Percentiles rank a stretch among this genome's conserved stretches.
Evolutionary conservation across 2,329 filamentous ascomycete genomes (phyloP).

Genomic region (Alternaria novae-zelandiae): DNA sequence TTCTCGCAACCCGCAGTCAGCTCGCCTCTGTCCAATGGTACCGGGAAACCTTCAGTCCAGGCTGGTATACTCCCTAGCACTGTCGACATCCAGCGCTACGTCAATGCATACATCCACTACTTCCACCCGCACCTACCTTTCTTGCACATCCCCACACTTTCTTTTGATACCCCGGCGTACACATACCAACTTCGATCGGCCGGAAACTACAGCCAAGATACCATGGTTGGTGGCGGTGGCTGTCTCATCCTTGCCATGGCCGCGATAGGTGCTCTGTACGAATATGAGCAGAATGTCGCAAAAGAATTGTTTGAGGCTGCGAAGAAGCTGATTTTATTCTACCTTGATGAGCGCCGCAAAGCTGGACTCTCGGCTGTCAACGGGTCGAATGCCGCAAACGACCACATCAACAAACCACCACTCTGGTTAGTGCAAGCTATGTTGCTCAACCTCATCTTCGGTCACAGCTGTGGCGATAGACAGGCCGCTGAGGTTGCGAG

Average conservation of each 20-base stretch:
- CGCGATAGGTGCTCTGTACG: constrained; percentile 85
- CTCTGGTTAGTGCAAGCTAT: constrained; percentile 97
- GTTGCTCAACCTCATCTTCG: constrained; percentile 94
- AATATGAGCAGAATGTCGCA: constrained; percentile 79
- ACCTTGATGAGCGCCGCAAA: constrained; percentile 88
- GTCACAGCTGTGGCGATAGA: constrained; percentile 92
- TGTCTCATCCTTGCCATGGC: constrained; percentile 89
- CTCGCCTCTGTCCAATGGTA: constrained; percentile 54
- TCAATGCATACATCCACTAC: constrained; percentile 86
- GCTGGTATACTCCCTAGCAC: constrained; percentile 75
- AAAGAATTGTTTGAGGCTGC: constrained; percentile 89
- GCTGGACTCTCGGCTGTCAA: constrained; percentile 73
- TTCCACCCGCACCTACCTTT: constrained; percentile 97
- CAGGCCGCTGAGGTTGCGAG: constrained; percentile 88
- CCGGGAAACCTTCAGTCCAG: constrained; percentile 49
- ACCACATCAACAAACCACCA: constrained; percentile 74
- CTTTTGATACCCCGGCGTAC: constrained; percentile 80
- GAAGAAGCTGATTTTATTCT: constrained; percentile 93
- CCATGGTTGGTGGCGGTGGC: constrained; percentile 76
- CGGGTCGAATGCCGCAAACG: constrained; percentile 58
- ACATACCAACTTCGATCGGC: constrained; percentile 66
- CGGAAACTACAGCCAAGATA: constrained; percentile 59
- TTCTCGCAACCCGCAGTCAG: constrained; percentile 65
- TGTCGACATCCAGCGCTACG: constrained; percentile 85
- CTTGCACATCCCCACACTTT: constrained; percentile 86